A percentile compares a stretch with the other conserved stretches of the same genome.
These are phyloP conservation scores for Podila minutissima DNA, from an alignment of 192 early-diverging fungal genomes.

Conservation along the genomic window DNA sequence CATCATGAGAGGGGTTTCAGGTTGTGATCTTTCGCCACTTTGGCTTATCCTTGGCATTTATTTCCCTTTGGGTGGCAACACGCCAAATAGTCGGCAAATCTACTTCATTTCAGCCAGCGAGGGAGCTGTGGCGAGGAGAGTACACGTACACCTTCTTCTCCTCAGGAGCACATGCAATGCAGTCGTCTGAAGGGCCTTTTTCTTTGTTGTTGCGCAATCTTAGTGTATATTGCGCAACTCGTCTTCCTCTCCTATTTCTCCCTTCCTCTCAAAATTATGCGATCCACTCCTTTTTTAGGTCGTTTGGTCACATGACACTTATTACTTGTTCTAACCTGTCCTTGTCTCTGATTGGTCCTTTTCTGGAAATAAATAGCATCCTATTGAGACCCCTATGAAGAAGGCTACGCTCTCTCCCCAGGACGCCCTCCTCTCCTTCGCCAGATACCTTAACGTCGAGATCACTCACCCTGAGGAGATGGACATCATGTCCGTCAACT, in stretches of 20 bases:
- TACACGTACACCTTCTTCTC: too few relatives aligned
- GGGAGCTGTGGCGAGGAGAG: too few relatives aligned
- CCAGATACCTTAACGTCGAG: slow-evolving; percentile 65
- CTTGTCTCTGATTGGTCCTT: slow-evolving; percentile 24
- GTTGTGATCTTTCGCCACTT: too few relatives aligned
- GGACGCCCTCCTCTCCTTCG: slow-evolving; percentile 73
- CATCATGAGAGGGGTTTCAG: too few relatives aligned
- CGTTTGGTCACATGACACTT: not conserved
- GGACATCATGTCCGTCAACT: slow-evolving; percentile 45
- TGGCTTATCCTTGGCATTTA: too few relatives aligned
- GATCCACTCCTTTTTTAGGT: slow-evolving; percentile 1
- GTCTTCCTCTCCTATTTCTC: not conserved
- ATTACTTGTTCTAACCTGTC: not conserved
- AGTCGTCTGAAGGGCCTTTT: too few relatives aligned
- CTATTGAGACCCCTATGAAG: slow-evolving; percentile 20
- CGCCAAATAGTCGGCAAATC: too few relatives aligned
- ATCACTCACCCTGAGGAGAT: slow-evolving; percentile 57
- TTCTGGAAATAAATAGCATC: slow-evolving; percentile 4
- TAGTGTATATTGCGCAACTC: too few relatives aligned
- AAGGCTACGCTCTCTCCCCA: slow-evolving; percentile 61
- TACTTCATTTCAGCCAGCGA: too few relatives aligned
- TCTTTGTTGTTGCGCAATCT: too few relatives aligned
- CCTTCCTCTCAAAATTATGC: not conserved
- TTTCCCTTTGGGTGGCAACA: too few relatives aligned
- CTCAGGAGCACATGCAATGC: too few relatives aligned